Evolutionary conservation across 352 stramenopile genomes (phyloP).

Genomic region (Phytophthora pinifolia): DNA sequence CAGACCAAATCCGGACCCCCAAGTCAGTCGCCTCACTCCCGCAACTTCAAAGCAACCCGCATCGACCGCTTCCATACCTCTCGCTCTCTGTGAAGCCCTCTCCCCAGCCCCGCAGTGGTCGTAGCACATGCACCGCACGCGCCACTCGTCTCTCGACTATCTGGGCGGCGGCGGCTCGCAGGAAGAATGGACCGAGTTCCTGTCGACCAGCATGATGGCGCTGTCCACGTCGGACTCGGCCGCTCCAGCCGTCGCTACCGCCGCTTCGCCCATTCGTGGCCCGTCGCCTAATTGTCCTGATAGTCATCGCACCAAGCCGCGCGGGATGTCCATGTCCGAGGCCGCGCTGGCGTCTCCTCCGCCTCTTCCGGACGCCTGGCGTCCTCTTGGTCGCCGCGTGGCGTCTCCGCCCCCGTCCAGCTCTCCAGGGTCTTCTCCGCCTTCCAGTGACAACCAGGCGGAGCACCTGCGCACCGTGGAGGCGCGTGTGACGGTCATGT

Average conservation of each 20-base stretch:
- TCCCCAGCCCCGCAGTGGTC: no score
- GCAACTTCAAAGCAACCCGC: conserved; percentile 38
- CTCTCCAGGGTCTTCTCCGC: conserved; percentile 14
- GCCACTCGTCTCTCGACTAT: conserved; percentile 66
- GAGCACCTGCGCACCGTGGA: conserved; percentile 23
- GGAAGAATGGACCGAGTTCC: conserved; percentile 63
- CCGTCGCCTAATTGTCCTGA: conserved; percentile 1
- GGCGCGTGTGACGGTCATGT: conserved; percentile 18
- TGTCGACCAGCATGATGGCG: conserved; percentile 66
- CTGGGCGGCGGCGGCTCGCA: conserved; percentile 32
- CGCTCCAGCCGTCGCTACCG: not conserved
- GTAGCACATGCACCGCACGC: conserved; percentile 47
- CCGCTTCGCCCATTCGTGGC: conserved; percentile 16
- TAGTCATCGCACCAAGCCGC: conserved; percentile 24
- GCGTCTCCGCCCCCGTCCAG: conserved; percentile 30
- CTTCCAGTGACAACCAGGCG: conserved; percentile 28
- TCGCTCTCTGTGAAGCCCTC: not conserved
- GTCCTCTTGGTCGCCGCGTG: conserved; percentile 48
- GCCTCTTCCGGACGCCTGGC: conserved; percentile 36
- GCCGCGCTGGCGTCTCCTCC: conserved; percentile 33
- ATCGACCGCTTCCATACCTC: conserved; percentile 1
- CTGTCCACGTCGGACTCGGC: conserved; percentile 44
- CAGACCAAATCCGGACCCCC: conserved; percentile 8
- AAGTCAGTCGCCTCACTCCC: conserved; percentile 33
- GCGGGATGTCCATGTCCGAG: conserved; percentile 49